Evolutionary conservation across 192 early-diverging fungal genomes (phyloP), one percentile per base, ranked within the genome.

Genomic region (Umbelopsis sp.): DNA sequence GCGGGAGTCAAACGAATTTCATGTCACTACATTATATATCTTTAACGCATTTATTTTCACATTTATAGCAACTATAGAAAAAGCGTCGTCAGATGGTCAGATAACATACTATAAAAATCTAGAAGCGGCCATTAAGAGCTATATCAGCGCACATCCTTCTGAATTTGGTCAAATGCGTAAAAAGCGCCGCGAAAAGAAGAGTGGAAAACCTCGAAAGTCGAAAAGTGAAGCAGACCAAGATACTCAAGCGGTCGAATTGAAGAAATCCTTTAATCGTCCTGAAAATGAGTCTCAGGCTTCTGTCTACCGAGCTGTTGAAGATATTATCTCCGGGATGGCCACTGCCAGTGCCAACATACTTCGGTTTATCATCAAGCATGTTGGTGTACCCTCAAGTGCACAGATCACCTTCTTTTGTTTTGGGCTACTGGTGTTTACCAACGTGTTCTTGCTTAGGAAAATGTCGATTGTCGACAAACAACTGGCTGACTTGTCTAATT

Each of bases 61-160:
- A 30, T 10, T 33, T 1, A 44, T 66, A 79, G 78, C 78, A 23
- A 72, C 78, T 3, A 80, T 80, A 49, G 78, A 80, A 72, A 80
- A 75, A 49, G 78, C 73, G 20, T 68, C 74, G n/a, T 68, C 72
- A 6, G 78, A 80, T 53, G 78, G 78, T 23, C 78, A 80, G 46
- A 68, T 64, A 44, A 66, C 58, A 4, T 81, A 85, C 74, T 86
- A 77, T 66, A 78, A 79, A 30, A 74, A 64, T 22, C 44, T 88
- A 46, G 73, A 82, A 66, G 67, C 52, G 22, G 71, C 70, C n/a
- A 70, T 83, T 10, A 68, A 79, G 22, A 83, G 81, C 52, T 73
- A 85, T 67, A 79, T 85, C 72, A 80, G 77, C 15, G 51, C 58
- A 21, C 74, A 81, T 72, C 79, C 75, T 16, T 70, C 58, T 21